Evolutionary conservation across 164 flowering plant species (phyloP), one percentile per base, ranked within the genome.

Genomic region (Nymphaea thermarum): DNA sequence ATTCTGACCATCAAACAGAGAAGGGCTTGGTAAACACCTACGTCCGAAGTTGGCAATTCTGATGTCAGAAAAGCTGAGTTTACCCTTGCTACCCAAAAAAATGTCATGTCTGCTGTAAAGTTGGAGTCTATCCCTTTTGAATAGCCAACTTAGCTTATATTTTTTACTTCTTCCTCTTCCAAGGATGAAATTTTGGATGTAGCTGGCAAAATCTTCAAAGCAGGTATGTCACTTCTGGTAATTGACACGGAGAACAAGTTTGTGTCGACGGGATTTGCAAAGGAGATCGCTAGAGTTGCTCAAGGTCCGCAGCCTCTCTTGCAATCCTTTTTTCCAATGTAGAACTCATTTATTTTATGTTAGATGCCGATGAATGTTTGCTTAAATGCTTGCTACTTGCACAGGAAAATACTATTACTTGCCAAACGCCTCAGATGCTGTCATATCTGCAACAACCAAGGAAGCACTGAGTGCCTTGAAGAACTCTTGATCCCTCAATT

Each of bases 181-280:
- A 67, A 94, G 98, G 97, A 94, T 77, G 98, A 94, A 80, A 94
- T 94, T 72, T 87, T 94, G 55, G 97, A 94, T 77, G 98, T 94
- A 61, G 90, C 98, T 69, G 96, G 89, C 44, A 94, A 94, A 73
- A 89, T 94, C 67, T 91, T 81, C 84, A 94, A 87, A 78, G 81
- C 98, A 47, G 96, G 97, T 72, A 91, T 91, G 97, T 94, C 98
- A 47, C 91, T 91, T 64, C 91, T 94, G 18, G 95, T 94, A 59
- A 94, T 94, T 4, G 97, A 94, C 76, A 94, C 97, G 4, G 98
- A 94, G 76, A 94, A 94, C 78, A 91, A 91, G 80, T 94, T 94
- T 71, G 95, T 94, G 43, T 94, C 97, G 15, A 91, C 97, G 25
- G 98, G 98, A 53, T 94, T 94, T 75, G 98, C 98, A 47, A 94